These are phyloP conservation scores for Arbutus unedo DNA, from an alignment of 148 eudicot species.

Conservation along the genomic window DNA sequence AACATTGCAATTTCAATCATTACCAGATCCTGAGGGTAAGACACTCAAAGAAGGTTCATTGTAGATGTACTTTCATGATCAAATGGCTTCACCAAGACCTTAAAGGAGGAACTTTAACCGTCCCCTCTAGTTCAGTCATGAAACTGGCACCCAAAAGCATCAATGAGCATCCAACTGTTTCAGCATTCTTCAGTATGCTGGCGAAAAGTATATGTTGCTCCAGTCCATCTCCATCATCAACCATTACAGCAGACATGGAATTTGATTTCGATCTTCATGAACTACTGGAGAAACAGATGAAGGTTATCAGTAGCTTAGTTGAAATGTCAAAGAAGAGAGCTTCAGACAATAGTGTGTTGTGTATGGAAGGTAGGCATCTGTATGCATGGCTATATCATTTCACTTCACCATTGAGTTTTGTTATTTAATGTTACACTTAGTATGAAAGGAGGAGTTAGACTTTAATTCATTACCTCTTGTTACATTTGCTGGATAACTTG, in stretches of 20 bases:
- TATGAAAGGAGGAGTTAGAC: background rate
- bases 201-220: conserved; percentile 16
- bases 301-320: conserved; percentile 37
- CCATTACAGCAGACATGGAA: conserved; percentile 29
- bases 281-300: conserved; percentile 44
- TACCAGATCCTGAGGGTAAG: conserved; percentile 43
- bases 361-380: conserved; percentile 23
- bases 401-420: background rate
- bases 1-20: conserved; percentile 7
- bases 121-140: conserved; percentile 46
- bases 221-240: conserved; percentile 16
- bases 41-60: conserved; percentile 49
- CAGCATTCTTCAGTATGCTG: conserved; percentile 33
- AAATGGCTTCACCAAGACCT: conserved; percentile 41
- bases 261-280: conserved; percentile 40
- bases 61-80: conserved; percentile 60
- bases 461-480: background rate
- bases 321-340: conserved; percentile 26
- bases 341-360: conserved; percentile 20
- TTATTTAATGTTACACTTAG: background rate
- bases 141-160: conserved; percentile 42
- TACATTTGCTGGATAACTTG: background rate
- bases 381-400: background rate
- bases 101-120: conserved; percentile 26
- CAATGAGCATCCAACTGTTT: conserved; percentile 42